phyloP scores from a whole-genome alignment of 495 filamentous ascomycete genomes.

The Tirmania nivea region DNA sequence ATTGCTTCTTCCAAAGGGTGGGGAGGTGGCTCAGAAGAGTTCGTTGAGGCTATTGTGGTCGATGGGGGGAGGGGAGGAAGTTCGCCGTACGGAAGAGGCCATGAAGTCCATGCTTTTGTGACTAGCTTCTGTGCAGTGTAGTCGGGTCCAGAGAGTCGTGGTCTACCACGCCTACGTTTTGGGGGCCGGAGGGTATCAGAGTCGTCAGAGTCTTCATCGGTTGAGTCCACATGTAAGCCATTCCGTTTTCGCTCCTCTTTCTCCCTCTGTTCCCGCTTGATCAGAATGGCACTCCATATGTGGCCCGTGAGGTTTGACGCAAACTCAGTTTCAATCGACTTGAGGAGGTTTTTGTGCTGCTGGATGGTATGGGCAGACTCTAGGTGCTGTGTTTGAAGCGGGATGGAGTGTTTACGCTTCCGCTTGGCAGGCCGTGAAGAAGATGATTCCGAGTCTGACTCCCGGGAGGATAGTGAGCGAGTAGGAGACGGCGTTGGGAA shows the following conservation, averaged over 20 bases:
- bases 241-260: neutral
- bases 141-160: too few species aligned
- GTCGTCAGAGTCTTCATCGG: too few species aligned
- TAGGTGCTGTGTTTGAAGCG: neutral
- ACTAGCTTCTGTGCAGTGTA: neutral
- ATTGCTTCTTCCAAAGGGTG: neutral
- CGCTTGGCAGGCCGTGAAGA: neutral
- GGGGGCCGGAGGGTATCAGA: neutral
- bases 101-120: neutral
- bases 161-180: neutral
- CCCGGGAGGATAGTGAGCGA: neutral
- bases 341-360: neutral
- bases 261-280: neutral
- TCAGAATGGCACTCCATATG: neutral
- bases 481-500: neutral
- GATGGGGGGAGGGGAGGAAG: neutral
- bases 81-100: neutral
- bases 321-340: neutral
- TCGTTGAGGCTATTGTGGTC: neutral
- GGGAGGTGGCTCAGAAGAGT: neutral
- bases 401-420: neutral
- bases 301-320: neutral
- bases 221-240: neutral
- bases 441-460: neutral
- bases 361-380: neutral